Evolutionary conservation across 768 basidiomycete genomes (phyloP), one percentile per base, ranked within the genome.

Genomic region (Hebeloma cylindrosporum): DNA sequence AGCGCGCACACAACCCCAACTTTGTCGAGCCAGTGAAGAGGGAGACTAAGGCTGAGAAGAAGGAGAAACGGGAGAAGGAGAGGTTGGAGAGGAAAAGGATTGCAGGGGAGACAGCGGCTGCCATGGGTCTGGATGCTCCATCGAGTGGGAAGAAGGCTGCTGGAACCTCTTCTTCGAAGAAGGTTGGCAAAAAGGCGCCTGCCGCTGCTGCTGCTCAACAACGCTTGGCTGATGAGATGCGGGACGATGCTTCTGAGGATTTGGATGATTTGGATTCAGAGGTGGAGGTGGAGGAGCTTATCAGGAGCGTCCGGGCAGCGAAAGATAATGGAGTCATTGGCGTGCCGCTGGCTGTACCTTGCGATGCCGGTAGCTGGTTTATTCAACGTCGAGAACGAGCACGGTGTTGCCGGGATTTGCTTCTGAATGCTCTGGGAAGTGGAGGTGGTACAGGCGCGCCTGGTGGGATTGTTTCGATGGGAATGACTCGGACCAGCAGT

Each of bases 11-110:
- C 59, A 91, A 93, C 50, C 91, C 90, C 10, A 90, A 90, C 48
- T 93, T 82, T 62, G 85, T 92, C 3, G 89, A 91, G 59, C 91
- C 89, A 0, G 85, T 89, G 18, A 92, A 91, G 69, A 74, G 80
- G 39, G 88, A 90, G 67, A 86, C 82, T 18, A 93, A 93, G 58
- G 85, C 83, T 6, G 89, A 92, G 70, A 84, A 85, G 68, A 91
- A 91, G 65, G 88, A 88, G 62, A 83, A 88, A 60, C 78, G 82
- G 46, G 87, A 90, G 50, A 72, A 76, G 39, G 89, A 93, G 65
- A 88, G 84, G 61, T 73, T 82, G 16, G 90, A 90, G 68, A 89
- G 89, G 78, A 89, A 88, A 66, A 72, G 80, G 40, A 69, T 82
- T 13, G 82, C 79, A 26, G 74, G 79, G 47, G 86, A 86, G 62